These are phyloP conservation scores for Aegilops longissima DNA, from an alignment of 176 grass and related monocot species.

Conservation along the genomic window DNA sequence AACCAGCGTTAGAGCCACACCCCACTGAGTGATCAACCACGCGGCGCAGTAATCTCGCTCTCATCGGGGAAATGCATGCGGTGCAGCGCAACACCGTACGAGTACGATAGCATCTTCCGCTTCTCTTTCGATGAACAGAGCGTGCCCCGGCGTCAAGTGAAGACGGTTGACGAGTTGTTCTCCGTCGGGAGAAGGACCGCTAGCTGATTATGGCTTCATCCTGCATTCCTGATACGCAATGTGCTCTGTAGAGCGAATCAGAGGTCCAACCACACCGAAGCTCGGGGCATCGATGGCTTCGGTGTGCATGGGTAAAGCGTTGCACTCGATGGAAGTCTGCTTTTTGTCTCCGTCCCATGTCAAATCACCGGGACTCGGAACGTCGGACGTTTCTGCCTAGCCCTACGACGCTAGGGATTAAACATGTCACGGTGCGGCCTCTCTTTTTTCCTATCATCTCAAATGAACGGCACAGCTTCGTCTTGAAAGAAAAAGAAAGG, in stretches of 20 bases:
- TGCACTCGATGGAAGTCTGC: neutral
- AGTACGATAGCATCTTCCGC: neutral
- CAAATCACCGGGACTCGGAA: constrained; percentile 22
- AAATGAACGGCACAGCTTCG: neutral
- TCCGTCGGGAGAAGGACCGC: neutral
- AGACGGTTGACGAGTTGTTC: neutral
- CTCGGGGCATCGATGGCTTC: no score
- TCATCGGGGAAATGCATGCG: neutral
- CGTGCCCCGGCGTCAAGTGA: neutral
- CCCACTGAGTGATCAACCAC: no score
- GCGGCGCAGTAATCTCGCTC: neutral
- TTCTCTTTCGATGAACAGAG: neutral
- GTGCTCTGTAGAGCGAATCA: neutral
- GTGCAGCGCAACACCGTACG: neutral
- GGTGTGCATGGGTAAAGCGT: neutral
- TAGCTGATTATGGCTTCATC: neutral
- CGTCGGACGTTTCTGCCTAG: neutral
- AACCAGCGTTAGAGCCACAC: neutral
- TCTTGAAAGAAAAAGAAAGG: neutral
- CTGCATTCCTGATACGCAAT: neutral
- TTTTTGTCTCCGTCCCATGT: neutral
- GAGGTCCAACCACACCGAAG: no score
- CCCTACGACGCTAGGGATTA: neutral
- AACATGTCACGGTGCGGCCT: neutral
- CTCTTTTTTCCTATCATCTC: neutral